Evolutionary conservation across 257 asterid genomes (phyloP), one percentile per base, ranked within the genome.

Genomic region (Asclepias syriaca): DNA sequence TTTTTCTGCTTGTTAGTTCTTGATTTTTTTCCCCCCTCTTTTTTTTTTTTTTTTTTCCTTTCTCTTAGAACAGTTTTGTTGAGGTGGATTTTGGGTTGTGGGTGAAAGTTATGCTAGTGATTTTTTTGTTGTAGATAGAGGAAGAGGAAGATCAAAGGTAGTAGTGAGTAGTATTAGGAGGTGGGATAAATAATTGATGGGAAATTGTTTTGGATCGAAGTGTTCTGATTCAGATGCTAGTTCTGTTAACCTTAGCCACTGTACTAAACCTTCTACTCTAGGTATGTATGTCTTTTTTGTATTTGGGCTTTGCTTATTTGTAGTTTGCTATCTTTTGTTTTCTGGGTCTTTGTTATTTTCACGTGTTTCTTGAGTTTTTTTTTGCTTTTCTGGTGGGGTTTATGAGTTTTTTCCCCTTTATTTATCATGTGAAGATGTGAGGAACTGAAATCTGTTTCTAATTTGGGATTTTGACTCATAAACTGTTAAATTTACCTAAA

Each of bases 181-280:
- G 39, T 34, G 34, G 51, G 68, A 43, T 43, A 43, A 43, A 43
- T 56, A 66, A 79, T 76, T 81, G 53, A 92, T 93, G 98, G 97
- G 98, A 72, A 93, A 93, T 81, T 93, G 98, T 81, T 85, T 85
- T 74, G 95, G 98, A 84, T 87, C 84, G 64, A 77, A 67, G 72
- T 65, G 80, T 69, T 78, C 84, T 46, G 77, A 58, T 43, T 70
- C 81, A 13, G 86, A 81, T 61, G 87, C 85, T 72, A 80, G 84
- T 74, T 77, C 78, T 66, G 51, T 77, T 60, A 57, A 77, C 40
- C 80, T 79, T 24, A 74, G 76, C 50, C 51, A 65, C 59, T 78
- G 78, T 46, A 68, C 71, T 24, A 74, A 34, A 78, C 79, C 84
- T 65, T 87, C 96, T n/a, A 82, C 89, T 68, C 74, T 76, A 75